Evolutionary conservation across 108 stramenopile genomes (phyloP).

Genomic region (Fistulifera solaris): DNA sequence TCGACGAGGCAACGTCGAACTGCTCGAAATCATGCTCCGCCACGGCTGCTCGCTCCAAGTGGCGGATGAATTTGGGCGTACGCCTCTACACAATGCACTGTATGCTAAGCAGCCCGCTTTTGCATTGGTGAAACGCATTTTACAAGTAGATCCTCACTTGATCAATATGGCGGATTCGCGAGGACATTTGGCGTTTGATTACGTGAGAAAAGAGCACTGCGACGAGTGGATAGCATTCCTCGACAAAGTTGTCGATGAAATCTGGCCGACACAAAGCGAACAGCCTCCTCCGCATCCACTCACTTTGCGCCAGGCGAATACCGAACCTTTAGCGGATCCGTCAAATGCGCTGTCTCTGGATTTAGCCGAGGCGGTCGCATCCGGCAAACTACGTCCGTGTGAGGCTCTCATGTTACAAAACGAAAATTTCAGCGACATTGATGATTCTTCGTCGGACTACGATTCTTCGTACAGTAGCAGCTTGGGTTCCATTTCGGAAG

Average conservation of each 20-base stretch:
- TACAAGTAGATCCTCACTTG: constrained; percentile 33
- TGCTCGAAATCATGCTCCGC: constrained; percentile 31
- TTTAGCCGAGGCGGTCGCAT: constrained; percentile 6
- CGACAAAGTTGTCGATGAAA: constrained; percentile 33
- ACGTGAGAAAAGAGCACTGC: constrained; percentile 60
- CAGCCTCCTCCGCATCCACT: constrained; percentile 1
- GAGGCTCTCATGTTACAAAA: constrained; percentile 4
- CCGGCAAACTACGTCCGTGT: background rate
- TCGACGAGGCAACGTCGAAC: constrained; percentile 34
- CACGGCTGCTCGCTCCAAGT: constrained; percentile 30
- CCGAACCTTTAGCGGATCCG: constrained; percentile 4
- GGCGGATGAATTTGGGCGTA: constrained; percentile 73
- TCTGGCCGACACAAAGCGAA: constrained; percentile 7
- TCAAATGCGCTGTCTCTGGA: constrained; percentile 6
- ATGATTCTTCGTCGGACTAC: too few species aligned
- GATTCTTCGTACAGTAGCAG: too few species aligned
- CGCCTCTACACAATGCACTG: constrained; percentile 76
- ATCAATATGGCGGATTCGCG: constrained; percentile 46
- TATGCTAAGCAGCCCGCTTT: constrained; percentile 52
- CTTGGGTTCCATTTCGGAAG: too few species aligned
- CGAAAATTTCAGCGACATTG: too few species aligned
- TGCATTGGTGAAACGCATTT: constrained; percentile 25
- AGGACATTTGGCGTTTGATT: constrained; percentile 57
- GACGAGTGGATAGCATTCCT: constrained; percentile 57
- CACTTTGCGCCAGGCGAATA: background rate